Percentiles rank a stretch among this genome's conserved stretches.
Evolutionary conservation across 1,284 basidiomycete species (phyloP).

Genomic region (Ganoderma boninense): DNA sequence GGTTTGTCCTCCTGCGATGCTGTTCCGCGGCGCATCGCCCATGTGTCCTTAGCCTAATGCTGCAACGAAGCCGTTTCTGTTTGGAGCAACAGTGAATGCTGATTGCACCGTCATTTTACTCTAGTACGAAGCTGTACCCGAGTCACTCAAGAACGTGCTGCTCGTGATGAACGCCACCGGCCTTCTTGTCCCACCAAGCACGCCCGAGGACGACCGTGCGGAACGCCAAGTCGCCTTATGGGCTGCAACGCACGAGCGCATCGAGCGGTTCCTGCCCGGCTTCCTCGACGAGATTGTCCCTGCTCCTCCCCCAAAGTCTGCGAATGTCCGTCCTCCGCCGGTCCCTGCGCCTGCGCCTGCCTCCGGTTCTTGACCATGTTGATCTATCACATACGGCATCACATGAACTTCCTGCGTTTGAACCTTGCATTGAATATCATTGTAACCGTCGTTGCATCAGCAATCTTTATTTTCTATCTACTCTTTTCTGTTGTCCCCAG

Average conservation of each 20-base stretch:
- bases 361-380: slow-evolving; percentile 9
- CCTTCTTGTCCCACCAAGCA: slow-evolving; percentile 79
- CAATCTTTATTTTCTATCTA: slow-evolving; percentile 10
- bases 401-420: background rate
- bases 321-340: slow-evolving; percentile 11
- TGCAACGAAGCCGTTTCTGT: background rate
- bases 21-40: slow-evolving; percentile 3
- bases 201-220: slow-evolving; percentile 59
- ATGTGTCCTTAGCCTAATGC: background rate
- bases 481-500: background rate
- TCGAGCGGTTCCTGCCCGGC: slow-evolving; percentile 90
- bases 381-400: background rate
- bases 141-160: slow-evolving; percentile 96
- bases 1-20: background rate
- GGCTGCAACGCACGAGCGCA: slow-evolving; percentile 83
- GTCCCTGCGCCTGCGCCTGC: slow-evolving; percentile 9
- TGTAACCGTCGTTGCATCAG: slow-evolving; percentile 21
- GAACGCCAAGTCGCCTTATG: slow-evolving; percentile 82
- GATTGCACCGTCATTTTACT: slow-evolving; percentile 19
- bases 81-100: slow-evolving; percentile 16
- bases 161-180: slow-evolving; percentile 94
- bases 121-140: slow-evolving; percentile 93
- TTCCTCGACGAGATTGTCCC: slow-evolving; percentile 81
- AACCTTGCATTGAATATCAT: background rate
- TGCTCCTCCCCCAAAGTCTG: slow-evolving; percentile 44